Evolutionary conservation across 768 basidiomycete species (phyloP).

Genomic region (Lanmaoa rubissima): DNA sequence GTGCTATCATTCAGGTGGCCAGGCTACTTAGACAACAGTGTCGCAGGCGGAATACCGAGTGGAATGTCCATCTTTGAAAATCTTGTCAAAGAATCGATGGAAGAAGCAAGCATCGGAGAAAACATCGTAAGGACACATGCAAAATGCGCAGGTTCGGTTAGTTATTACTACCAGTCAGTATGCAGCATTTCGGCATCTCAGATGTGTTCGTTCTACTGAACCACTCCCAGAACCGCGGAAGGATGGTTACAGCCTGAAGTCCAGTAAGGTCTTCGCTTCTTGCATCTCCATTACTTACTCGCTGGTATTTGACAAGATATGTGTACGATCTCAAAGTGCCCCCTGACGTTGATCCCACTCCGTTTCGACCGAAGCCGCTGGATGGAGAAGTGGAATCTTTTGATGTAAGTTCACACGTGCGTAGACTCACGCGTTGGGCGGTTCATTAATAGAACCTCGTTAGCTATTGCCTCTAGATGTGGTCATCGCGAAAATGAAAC

Average conservation of each 20-base stretch:
- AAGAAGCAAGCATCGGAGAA: conserved; percentile 83
- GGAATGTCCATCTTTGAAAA: conserved; percentile 71
- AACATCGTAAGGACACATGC: conserved; percentile 59
- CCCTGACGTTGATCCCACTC: conserved; percentile 39
- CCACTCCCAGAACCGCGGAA: conserved; percentile 18
- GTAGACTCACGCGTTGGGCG: background rate
- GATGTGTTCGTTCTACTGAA: background rate
- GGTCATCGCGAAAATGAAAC: conserved; percentile 61
- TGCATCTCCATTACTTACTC: background rate
- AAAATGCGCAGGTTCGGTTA: conserved; percentile 64
- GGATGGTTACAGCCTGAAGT: conserved; percentile 85
- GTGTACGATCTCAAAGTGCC: conserved; percentile 82
- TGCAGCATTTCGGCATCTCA: background rate
- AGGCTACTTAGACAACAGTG: conserved; percentile 83
- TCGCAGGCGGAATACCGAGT: conserved; percentile 88
- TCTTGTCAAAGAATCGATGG: conserved; percentile 87
- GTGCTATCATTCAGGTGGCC: conserved; percentile 57
- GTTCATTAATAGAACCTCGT: background rate
- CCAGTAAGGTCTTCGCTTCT: conserved; percentile 47
- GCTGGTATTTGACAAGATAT: conserved; percentile 49
- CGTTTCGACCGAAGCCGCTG: conserved; percentile 65
- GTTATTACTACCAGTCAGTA: conserved; percentile 75
- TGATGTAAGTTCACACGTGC: conserved; percentile 49
- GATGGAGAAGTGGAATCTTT: conserved; percentile 97
- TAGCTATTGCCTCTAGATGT: conserved; percentile 67